Base-by-base conservation (phyloP, 2,329 filamentous ascomycete genomes). In the Didymella keratinophila region DNA sequence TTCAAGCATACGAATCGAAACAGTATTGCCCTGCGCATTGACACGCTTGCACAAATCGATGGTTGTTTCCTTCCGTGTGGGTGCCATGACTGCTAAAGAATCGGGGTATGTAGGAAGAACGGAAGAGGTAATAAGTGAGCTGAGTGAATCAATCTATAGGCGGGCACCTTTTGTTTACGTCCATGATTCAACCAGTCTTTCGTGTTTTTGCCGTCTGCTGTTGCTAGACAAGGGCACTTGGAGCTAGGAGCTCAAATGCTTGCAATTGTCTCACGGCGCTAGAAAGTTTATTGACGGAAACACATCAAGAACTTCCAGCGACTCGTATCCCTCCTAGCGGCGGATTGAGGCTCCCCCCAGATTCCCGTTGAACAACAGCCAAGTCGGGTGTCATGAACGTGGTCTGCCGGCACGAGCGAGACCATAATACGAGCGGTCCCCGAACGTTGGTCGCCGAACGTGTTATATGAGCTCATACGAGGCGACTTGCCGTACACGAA, bases 41-140 rank as follows among this genome's bases (percentile, higher is more conserved):
- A 86, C 84, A 66, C 82, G 82, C 62, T 79, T 81, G 74, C 86
- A 88, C 37, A 87, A 78, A 56, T 83, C 81, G 16, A 84, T 70
- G 23, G 79, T 74, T 11, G 74, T 75, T 56, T 79, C 77, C 60
- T 76, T 78, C 58, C 63, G 73, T 61, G 65, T 41, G 39, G 71
- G 71, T 60, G 72, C 67, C 72, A 75, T 75, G 25, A 20, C 16
- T 18, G 44, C n/a, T 25, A 18, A 8, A 1, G 3, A 2, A 43
- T 16, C 12, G 27, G 16, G 37, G 8, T 14, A n/a, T 9, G 23
- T 0, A 43, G 42, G 25, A 16, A 27, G 25, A 50, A 36, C 32
- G 16, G 28, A n/a, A 12, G 7, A 20, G 37, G 28, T 18, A 9
- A 32, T 4, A 28, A 43, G 39, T 14, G 39, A 39, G 48, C 30